Percentiles rank a stretch among this genome's conserved stretches.
These are phyloP conservation scores for Solanum sparsipilum DNA, from an alignment of 257 asterid species.

Conservation along the genomic window DNA sequence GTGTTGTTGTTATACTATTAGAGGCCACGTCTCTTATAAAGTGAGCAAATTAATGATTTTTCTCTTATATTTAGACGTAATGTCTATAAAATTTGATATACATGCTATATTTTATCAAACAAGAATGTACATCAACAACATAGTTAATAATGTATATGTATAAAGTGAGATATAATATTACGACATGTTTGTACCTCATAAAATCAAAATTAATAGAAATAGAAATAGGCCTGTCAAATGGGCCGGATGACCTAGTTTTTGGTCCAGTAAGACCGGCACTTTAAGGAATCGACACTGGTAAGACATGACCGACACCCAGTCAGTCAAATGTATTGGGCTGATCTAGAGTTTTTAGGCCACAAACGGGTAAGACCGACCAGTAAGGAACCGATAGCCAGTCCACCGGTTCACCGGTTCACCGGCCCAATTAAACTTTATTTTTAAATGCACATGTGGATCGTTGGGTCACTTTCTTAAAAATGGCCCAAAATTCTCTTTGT, in stretches of 20 bases:
- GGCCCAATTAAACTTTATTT: background rate
- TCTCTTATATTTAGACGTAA: too few species aligned
- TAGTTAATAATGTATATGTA: background rate
- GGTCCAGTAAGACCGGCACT: too few species aligned
- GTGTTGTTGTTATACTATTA: background rate
- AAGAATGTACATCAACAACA: background rate
- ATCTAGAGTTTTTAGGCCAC: too few species aligned
- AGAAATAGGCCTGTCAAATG: too few species aligned
- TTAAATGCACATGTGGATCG: background rate
- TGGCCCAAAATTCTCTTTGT: background rate
- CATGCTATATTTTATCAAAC: background rate
- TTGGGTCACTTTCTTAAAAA: background rate
- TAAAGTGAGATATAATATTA: background rate
- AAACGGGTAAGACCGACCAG: background rate
- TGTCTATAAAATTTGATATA: too few species aligned
- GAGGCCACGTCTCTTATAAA: background rate
- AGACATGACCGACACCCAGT: too few species aligned
- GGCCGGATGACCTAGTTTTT: too few species aligned
- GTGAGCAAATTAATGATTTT: too few species aligned
- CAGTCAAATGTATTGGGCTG: too few species aligned
- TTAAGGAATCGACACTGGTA: too few species aligned
- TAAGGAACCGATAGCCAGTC: background rate
- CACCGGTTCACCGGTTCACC: background rate
- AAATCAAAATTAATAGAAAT: background rate
- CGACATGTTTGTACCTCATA: background rate